These are phyloP conservation scores for Populus davidiana DNA, from an alignment of 345 rosid genomes.

Conservation along the genomic window DNA sequence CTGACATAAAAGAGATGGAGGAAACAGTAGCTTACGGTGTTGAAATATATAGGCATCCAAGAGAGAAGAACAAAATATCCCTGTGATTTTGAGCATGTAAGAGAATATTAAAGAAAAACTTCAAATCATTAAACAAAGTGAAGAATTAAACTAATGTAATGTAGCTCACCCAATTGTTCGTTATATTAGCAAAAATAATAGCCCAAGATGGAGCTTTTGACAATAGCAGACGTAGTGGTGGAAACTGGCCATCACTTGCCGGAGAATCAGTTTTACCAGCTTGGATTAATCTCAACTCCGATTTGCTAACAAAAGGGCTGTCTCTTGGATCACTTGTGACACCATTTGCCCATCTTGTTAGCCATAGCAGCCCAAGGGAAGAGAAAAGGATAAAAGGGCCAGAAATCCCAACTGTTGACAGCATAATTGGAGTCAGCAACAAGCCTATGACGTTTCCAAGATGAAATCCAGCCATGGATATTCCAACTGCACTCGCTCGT, in stretches of 20 bases:
- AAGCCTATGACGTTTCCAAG: constrained; percentile 86
- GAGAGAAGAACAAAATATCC: constrained; percentile 96
- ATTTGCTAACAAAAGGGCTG: constrained; percentile 49
- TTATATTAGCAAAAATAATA: constrained; percentile 73
- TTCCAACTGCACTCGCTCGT: constrained; percentile 86
- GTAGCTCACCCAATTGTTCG: constrained; percentile 85
- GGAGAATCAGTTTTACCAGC: constrained; percentile 55
- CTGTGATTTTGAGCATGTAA: constrained; percentile 38
- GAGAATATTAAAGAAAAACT: background rate
- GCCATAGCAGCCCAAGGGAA: constrained; percentile 67
- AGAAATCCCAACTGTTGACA: constrained; percentile 60
- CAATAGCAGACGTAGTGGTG: constrained; percentile 51
- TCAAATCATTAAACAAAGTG: background rate
- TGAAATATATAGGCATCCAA: constrained; percentile 98
- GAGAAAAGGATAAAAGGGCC: constrained; percentile 84
- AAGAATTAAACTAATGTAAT: background rate
- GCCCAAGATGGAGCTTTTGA: constrained; percentile 89
- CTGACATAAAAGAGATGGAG: background rate
- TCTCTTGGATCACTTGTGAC: constrained; percentile 68
- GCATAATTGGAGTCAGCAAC: constrained; percentile 71
- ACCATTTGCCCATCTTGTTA: constrained; percentile 51
- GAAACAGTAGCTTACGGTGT: constrained; percentile 45
- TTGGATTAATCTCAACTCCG: constrained; percentile 69
- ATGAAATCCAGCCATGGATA: constrained; percentile 97
- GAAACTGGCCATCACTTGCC: constrained; percentile 30